Evolutionary conservation across 2,329 filamentous ascomycete species (phyloP).

Genomic region (Cladosporium halotolerans): DNA sequence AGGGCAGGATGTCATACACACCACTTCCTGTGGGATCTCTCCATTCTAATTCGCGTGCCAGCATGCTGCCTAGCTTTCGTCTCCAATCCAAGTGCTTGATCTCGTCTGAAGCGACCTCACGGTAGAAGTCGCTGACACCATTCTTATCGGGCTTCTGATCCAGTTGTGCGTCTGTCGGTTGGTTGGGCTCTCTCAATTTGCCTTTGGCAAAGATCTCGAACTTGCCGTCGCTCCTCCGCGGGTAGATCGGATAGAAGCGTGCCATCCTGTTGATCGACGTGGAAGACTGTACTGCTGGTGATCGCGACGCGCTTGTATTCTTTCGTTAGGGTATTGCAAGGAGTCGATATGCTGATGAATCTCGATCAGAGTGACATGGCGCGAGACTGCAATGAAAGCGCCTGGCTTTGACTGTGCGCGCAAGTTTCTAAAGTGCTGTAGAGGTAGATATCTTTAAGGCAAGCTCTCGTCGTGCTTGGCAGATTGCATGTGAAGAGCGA

Average conservation of each 20-base stretch:
- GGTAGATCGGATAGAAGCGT: constrained; percentile 43
- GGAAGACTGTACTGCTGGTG: background rate
- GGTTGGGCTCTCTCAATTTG: constrained; percentile 47
- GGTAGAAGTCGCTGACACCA: constrained; percentile 51
- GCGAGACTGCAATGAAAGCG: no score
- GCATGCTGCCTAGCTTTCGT: constrained; percentile 54
- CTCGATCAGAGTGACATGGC: no score
- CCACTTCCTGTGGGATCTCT: constrained; percentile 15
- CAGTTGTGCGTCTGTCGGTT: constrained; percentile 47
- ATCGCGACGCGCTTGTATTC: no score
- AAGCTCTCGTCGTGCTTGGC: no score
- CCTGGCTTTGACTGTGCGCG: no score
- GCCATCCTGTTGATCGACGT: constrained; percentile 30
- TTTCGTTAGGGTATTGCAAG: no score
- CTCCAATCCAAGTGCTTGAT: constrained; percentile 53
- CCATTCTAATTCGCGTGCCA: constrained; percentile 43
- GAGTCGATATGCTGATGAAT: no score
- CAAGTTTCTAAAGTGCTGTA: no score
- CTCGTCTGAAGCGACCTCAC: constrained; percentile 44
- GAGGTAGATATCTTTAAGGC: no score
- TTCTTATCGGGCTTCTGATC: constrained; percentile 47
- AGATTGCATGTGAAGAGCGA: no score
- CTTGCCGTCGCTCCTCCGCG: constrained; percentile 45
- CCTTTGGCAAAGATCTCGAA: constrained; percentile 44
- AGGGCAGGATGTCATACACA: constrained; percentile 10